Evolutionary conservation across 1,139 yeast genomes (phyloP), one percentile per base, ranked within the genome.

Genomic region (Yamadazyma songkhlaensis): DNA sequence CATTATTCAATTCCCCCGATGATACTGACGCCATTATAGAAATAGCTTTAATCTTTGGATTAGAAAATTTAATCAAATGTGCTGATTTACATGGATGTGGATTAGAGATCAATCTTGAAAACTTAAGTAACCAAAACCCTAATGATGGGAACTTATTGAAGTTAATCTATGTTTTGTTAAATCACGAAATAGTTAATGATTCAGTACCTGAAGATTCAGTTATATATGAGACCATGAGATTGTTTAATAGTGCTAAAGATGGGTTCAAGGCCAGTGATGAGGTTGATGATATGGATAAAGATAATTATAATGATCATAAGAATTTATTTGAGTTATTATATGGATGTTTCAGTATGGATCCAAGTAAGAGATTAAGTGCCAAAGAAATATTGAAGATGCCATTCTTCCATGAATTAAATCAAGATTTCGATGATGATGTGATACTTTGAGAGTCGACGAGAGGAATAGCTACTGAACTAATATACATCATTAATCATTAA

Each of bases 11-110:
- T 53, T 87, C 96, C 3, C 80, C 86, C 2, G 97, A 92, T 60
- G 98, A 92, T 55, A 79, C 84, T 2, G 97, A 92, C 54, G 96
- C 98, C 0, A 60, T 92, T 36, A 72, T 89, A 28, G 99, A 92
- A 57, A 67, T 90, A 32, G 81, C 96, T 0, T 68, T 82, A n/a
- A 70, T 94, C 3, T 90, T 87, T 62, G 98, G 98, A 1, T 60
- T 76, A 37, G 78, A 75, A n/a, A 77, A 75, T 47, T 72, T 92
- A 72, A 79, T 79, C 45, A 77, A 78, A 47, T 81, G 90, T 50
- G 95, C 97, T 4, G 76, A 78, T 40, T 60, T 88, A 31, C 99
- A 92, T 64, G 97, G 98, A 0, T 73, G 92, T 42, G 92, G 90
- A 0, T 76, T 90, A 40, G 97, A 89, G 45, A 72, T 90, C 11